Evolutionary conservation across 2,329 filamentous ascomycete species (phyloP), one percentile per base, ranked within the genome.

Genomic region (Diaporthe australafricana): DNA sequence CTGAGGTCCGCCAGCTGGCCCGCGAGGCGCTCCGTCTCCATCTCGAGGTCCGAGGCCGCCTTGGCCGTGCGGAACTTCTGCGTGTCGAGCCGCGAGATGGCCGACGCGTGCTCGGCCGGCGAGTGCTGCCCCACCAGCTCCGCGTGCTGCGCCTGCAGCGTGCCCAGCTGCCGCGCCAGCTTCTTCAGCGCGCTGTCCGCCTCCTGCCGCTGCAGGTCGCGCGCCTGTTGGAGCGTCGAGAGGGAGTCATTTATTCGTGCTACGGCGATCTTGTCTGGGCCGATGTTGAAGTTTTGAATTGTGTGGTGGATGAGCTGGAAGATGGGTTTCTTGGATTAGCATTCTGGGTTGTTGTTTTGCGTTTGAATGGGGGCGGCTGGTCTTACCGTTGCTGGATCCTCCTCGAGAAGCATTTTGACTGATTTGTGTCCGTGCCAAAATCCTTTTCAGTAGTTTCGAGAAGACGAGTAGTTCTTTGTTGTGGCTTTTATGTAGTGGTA

Each of bases 11-110:
- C 93, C 7, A 94, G 84, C 81, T 97, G 94, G 7, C 90, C 89
- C 70, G 93, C 91, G 56, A 98, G 85, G n/a, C 96, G 88, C 85
- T 98, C 96, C n/a, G 93, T 93, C 84, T 99, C 96, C 79, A 96
- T 95, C 84, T 98, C 95, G 8, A 96, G 86, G 80, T 98, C 96
- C 1, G 90, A 92, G 0, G 94, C 94, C 20, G 93, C 91, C 83
- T 98, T 98, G n/a, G 96, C 96, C 71, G 94, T 92, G 76, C 95
- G 92, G 84, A 98, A 98, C 80, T 98, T 98, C 77, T 95, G 91
- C 1, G 94, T 97, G 83, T 98, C 96, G 73, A 98, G 91, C 50
- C 92, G 89, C 25, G 96, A 88, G 74, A 98, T 98, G 79, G 94
- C 90, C 45, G 91, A 91, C 7, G 95, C 94, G 84, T 98, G 96